Base-by-base conservation (phyloP, 768 basidiomycete genomes). In the Butyriboletus loyo region DNA sequence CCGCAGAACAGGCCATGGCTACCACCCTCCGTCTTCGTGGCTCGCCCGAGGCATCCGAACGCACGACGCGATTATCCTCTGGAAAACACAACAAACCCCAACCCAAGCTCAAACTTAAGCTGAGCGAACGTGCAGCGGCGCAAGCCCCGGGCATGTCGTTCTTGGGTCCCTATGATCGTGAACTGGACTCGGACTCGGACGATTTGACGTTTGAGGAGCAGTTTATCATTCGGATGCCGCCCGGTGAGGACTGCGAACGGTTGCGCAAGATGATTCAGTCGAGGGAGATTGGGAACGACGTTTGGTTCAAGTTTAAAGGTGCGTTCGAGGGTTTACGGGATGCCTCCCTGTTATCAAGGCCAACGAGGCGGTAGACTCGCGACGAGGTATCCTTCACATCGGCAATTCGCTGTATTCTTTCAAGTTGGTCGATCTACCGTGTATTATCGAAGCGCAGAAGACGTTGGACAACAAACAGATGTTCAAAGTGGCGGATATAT, bases 221-320 rank as follows among this genome's bases (percentile, higher is more conserved):
- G 63, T 98, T 98, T 65, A 86, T 99, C 49, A 74, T 99, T 30
- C 72, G 95, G 27, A 83, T 98, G 77, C 92, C 91, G 0, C 82
- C 86, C 9, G 91, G 91, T 2, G 86, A 89, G 55, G 89, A 92
- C 58, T 82, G 83, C 51, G 87, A 92, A 35, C 84, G 76, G 62
- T 63, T 96, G 54, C 81, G 83, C 68, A 91, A 92, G 75, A 86
- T 89, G 80, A 84, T 94, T 31, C 79, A 83, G 46, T 72, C 84
- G 45, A 79, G 92, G 55, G 92, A 95, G 64, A 75, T 92, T 7
- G 66, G 81, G 13, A 85, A 86, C 61, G 95, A 95, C 60, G 84
- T 89, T 13, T 98, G 93, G 90, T 95, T 99, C 80, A 97, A 96
- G 73, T 98, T 99, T 69, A 92, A 97, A 74, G 94, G 94, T 92